A percentile compares a stretch with the other conserved stretches of the same genome.
phyloP scores from a whole-genome alignment of 495 filamentous ascomycete species.

The Echria macrotheca region DNA sequence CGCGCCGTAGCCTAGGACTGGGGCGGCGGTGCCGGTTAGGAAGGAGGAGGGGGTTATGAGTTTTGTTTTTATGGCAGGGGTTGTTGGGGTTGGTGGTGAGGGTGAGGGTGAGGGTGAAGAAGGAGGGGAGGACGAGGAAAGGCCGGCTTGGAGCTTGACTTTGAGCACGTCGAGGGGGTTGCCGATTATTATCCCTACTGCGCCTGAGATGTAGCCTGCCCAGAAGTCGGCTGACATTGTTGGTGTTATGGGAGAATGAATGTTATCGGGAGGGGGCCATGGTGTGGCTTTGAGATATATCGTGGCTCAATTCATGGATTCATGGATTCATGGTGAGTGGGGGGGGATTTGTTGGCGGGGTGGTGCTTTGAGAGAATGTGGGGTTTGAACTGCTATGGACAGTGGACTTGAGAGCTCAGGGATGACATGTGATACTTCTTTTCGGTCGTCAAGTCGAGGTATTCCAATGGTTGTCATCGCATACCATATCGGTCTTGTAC shows the following conservation, averaged over 20 bases:
- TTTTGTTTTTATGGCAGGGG: conserved; percentile 32
- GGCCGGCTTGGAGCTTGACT: conserved; percentile 65
- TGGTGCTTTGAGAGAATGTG: too few species aligned
- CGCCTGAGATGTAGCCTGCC: conserved; percentile 80
- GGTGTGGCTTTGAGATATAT: too few species aligned
- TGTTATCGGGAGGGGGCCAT: too few species aligned
- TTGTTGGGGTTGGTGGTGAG: background rate
- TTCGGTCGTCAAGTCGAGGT: too few species aligned
- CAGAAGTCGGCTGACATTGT: conserved; percentile 80
- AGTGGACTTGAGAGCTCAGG: too few species aligned
- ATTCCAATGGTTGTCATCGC: too few species aligned
- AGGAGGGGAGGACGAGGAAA: conserved; percentile 6
- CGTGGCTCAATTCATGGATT: too few species aligned
- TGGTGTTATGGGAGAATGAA: background rate
- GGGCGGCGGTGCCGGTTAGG: conserved; percentile 64
- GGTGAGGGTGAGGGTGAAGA: conserved; percentile 4
- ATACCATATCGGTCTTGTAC: too few species aligned
- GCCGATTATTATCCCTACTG: conserved; percentile 75
- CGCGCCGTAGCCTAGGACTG: conserved; percentile 80
- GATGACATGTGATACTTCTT: too few species aligned
- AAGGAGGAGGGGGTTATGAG: conserved; percentile 49
- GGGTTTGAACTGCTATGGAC: too few species aligned
- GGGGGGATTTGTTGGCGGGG: too few species aligned
- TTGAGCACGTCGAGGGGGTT: conserved; percentile 86
- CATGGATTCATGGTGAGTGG: too few species aligned